phyloP scores from a whole-genome alignment of 345 rosid genomes.

The Kandelia obovata region DNA sequence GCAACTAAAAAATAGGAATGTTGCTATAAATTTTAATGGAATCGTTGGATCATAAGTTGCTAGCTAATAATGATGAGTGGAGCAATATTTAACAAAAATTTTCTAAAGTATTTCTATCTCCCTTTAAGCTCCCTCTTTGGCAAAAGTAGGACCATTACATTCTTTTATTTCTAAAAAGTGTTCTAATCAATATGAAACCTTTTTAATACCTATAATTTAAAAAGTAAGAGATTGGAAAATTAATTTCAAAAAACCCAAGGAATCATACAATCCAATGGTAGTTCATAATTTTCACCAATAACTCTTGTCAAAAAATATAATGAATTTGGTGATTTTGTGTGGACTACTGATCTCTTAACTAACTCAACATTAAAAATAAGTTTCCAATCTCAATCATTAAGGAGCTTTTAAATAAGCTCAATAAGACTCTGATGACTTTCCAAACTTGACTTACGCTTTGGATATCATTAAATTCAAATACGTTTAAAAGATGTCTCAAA shows the following conservation, averaged over 20 bases:
- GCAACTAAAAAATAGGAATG: too few species aligned
- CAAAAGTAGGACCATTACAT: not conserved
- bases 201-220: not conserved
- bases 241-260: not conserved
- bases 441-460: not conserved
- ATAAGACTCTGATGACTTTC: not conserved
- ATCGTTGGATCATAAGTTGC: accelerated
- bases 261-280: not conserved
- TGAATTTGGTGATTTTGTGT: not conserved
- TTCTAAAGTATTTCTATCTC: not conserved
- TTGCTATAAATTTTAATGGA: too few species aligned
- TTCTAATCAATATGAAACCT: not conserved
- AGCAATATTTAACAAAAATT: not conserved
- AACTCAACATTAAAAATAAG: not conserved
- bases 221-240: not conserved
- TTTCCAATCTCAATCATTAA: conserved; percentile 2
- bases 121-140: not conserved
- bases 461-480: not conserved
- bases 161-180: not conserved
- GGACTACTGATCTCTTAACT: not conserved
- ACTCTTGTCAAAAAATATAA: too few species aligned
- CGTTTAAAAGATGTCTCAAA: not conserved
- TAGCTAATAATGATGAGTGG: too few species aligned
- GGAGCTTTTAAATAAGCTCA: not conserved
- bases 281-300: not conserved